These are phyloP conservation scores for Viola odorata DNA, from an alignment of 345 rosid species.

Conservation along the genomic window DNA sequence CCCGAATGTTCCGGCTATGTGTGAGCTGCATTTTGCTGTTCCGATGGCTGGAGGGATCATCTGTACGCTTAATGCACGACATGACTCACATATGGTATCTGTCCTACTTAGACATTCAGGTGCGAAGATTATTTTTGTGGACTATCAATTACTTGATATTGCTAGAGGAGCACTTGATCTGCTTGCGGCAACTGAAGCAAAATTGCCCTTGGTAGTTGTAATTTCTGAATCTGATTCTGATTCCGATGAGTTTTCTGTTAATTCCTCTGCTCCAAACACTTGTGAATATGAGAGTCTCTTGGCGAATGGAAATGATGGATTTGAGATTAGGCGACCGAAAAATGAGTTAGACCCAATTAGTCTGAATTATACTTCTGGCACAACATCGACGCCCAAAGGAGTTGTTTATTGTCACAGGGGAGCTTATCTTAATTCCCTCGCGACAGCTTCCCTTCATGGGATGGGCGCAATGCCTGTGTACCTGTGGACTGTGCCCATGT, in stretches of 20 bases:
- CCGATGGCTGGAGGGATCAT: conserved; percentile 79
- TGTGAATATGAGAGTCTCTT: conserved; percentile 47
- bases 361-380: conserved; percentile 81
- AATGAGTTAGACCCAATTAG: conserved; percentile 80
- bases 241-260: too few species aligned
- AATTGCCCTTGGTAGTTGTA: conserved; percentile 38
- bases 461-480: conserved; percentile 53
- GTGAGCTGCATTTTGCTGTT: conserved; percentile 77
- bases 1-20: conserved; percentile 71
- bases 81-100: conserved; percentile 48
- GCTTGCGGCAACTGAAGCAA: conserved; percentile 26
- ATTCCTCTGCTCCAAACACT: not conserved
- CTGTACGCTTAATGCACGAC: conserved; percentile 63
- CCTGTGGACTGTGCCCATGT: conserved; percentile 92
- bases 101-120: conserved; percentile 48
- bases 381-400: conserved; percentile 81
- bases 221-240: conserved; percentile 41
- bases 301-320: conserved; percentile 35
- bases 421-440: conserved; percentile 69
- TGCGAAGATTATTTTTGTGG: conserved; percentile 56
- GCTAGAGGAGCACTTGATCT: conserved; percentile 54
- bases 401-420: conserved; percentile 88
- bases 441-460: conserved; percentile 48
- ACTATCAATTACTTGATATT: conserved; percentile 43
- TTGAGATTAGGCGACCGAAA: conserved; percentile 38